Conservation (phyloP, 2,329 filamentous ascomycete species). For the Aspergillus tubingensis region DNA sequence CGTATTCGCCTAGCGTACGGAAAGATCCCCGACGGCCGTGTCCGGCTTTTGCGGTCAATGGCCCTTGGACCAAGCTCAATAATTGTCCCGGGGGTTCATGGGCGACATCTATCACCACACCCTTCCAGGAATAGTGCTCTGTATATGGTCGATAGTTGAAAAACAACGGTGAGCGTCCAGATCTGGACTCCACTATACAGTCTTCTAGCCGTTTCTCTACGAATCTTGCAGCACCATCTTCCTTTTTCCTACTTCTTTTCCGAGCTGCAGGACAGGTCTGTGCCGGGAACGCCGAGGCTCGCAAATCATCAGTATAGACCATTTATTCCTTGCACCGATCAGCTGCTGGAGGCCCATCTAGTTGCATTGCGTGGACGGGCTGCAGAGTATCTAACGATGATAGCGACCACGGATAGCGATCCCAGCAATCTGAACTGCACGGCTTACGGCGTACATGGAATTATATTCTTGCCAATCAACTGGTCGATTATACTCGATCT, state of each 20-base stretch:
- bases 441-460: neutral
- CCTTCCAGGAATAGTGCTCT: neutral
- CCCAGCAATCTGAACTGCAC: neutral
- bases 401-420: neutral
- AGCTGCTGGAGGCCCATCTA: neutral
- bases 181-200: conserved; percentile 4
- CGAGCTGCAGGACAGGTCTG: neutral
- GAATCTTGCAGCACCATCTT: conserved; percentile 4
- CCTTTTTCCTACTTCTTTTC: neutral
- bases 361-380: neutral
- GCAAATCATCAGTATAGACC: neutral
- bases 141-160: conserved; percentile 3
- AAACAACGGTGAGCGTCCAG: conserved; percentile 1
- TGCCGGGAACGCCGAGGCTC: neutral
- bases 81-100: neutral
- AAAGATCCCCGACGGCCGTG: neutral
- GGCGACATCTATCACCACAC: neutral
- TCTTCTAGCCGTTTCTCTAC: conserved; percentile 6
- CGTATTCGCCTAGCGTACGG: neutral
- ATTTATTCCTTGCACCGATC: neutral
- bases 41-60: neutral
- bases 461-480: neutral
- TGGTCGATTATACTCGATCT: neutral
- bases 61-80: neutral
- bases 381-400: neutral